A percentile compares a stretch with the other conserved stretches of the same genome.
Evolutionary conservation across 805 yeast genomes (phyloP).

Genomic region (Monosporozyma servazzii): DNA sequence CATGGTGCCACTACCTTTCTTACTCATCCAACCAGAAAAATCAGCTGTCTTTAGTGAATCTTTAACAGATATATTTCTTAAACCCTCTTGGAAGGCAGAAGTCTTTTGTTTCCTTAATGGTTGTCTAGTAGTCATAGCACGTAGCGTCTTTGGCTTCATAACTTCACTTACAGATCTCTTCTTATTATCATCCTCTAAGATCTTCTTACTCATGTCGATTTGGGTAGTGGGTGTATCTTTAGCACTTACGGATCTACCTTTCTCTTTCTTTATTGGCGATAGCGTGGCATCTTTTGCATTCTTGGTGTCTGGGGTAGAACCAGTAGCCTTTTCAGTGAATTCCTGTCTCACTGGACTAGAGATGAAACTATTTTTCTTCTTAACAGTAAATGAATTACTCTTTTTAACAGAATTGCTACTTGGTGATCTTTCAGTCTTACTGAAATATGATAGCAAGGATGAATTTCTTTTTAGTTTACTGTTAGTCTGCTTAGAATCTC

Average conservation of each 20-base stretch:
- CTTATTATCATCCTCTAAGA: slow-evolving; percentile 15
- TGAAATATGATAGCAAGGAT: slow-evolving; percentile 45
- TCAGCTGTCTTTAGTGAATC: slow-evolving; percentile 70
- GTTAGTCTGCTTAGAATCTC: not conserved
- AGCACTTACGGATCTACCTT: slow-evolving; percentile 45
- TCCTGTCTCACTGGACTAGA: slow-evolving; percentile 20
- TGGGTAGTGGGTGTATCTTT: slow-evolving; percentile 29
- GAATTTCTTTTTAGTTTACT: slow-evolving; percentile 46
- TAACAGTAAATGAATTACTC: slow-evolving; percentile 5
- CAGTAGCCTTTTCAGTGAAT: slow-evolving; percentile 15
- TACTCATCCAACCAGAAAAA: slow-evolving; percentile 92
- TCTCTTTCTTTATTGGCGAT: slow-evolving; percentile 12
- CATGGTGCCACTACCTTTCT: slow-evolving; percentile 73
- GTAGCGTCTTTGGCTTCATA: slow-evolving; percentile 41
- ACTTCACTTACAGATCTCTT: slow-evolving; percentile 44
- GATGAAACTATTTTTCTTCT: slow-evolving; percentile 15
- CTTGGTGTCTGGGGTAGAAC: slow-evolving; percentile 12
- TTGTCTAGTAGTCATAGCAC: slow-evolving; percentile 46
- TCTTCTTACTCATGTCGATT: slow-evolving; percentile 7
- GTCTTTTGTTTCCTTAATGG: slow-evolving; percentile 48
- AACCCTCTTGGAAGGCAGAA: slow-evolving; percentile 82
- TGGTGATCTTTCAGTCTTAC: slow-evolving; percentile 12
- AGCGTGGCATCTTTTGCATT: slow-evolving; percentile 4
- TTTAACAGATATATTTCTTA: slow-evolving; percentile 61
- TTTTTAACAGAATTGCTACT: slow-evolving; percentile 2